Percentiles rank a stretch among this genome's conserved stretches.
These are phyloP conservation scores for Puccinia horiana DNA, from an alignment of 1,284 basidiomycete species.

Conservation along the genomic window DNA sequence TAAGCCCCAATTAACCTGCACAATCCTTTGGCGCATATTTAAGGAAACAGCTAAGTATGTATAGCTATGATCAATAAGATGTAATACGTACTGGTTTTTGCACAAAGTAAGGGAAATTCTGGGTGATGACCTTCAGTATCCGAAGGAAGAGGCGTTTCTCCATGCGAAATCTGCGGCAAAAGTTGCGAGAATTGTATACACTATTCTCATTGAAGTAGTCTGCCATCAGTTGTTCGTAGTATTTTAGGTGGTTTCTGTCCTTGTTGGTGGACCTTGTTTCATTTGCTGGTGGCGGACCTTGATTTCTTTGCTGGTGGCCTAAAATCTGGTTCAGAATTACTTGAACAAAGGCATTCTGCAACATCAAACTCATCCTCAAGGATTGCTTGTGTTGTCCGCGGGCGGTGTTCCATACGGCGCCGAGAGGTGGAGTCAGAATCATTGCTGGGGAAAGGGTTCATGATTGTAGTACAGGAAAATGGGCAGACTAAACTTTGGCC, in stretches of 20 bases:
- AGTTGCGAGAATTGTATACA: neutral
- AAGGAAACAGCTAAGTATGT: neutral
- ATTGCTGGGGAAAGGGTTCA: neutral
- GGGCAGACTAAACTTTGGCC: too few species aligned
- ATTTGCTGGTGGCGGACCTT: too few species aligned
- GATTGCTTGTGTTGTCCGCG: neutral
- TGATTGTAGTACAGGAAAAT: neutral
- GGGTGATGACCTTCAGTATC: neutral
- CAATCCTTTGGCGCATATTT: conserved; percentile 11
- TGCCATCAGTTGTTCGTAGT: neutral
- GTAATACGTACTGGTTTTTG: neutral
- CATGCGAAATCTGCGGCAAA: neutral
- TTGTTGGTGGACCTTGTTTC: too few species aligned
- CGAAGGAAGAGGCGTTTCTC: neutral
- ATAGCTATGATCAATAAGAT: neutral
- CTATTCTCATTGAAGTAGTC: neutral
- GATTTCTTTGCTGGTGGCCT: neutral
- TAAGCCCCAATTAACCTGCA: neutral
- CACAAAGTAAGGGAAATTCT: neutral
- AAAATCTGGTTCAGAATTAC: neutral
- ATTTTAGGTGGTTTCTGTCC: neutral
- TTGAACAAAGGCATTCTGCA: neutral
- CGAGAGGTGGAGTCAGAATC: neutral
- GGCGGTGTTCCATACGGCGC: neutral
- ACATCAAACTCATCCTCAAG: neutral